Conservation (phyloP, 1,284 basidiomycete genomes). For the Somion occarium region DNA sequence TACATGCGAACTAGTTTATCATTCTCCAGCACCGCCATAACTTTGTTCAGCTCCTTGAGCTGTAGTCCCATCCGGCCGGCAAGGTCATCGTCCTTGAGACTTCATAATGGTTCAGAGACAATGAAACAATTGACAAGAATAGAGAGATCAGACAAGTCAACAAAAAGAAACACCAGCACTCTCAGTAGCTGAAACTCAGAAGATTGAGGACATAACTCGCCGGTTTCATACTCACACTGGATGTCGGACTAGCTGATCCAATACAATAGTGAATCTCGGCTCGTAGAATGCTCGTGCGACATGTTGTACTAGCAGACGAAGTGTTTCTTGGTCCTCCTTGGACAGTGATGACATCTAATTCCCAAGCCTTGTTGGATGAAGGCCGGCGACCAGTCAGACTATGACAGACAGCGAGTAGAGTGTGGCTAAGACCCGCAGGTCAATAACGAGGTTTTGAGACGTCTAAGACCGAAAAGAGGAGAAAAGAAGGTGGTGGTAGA, state of each 20-base stretch:
- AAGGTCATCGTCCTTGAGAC: conserved; percentile 89
- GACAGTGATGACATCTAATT: conserved; percentile 33
- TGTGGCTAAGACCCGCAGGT: not conserved
- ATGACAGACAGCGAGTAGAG: not conserved
- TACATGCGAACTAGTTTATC: conserved; percentile 85
- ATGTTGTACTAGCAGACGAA: conserved; percentile 84
- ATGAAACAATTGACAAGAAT: not conserved
- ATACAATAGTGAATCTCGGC: conserved; percentile 83
- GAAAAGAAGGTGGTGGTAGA: not conserved
- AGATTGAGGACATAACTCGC: not conserved
- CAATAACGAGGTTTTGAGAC: not conserved
- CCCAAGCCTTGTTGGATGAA: conserved; percentile 11
- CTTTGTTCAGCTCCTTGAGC: conserved; percentile 91
- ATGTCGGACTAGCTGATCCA: conserved; percentile 90
- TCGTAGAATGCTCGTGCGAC: conserved; percentile 95
- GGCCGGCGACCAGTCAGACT: not conserved
- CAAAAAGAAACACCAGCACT: not conserved
- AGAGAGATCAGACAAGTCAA: not conserved
- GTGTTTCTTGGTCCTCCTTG: conserved; percentile 70
- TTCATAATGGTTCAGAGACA: conserved; percentile 5
- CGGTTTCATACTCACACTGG: conserved; percentile 76
- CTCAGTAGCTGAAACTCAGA: not conserved
- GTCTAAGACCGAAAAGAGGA: not conserved
- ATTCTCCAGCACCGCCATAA: conserved; percentile 82
- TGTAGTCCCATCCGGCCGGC: conserved; percentile 84